Evolutionary conservation across 2,329 filamentous ascomycete species (phyloP), one percentile per base, ranked within the genome.

Genomic region (Plectosphaerella sp.): DNA sequence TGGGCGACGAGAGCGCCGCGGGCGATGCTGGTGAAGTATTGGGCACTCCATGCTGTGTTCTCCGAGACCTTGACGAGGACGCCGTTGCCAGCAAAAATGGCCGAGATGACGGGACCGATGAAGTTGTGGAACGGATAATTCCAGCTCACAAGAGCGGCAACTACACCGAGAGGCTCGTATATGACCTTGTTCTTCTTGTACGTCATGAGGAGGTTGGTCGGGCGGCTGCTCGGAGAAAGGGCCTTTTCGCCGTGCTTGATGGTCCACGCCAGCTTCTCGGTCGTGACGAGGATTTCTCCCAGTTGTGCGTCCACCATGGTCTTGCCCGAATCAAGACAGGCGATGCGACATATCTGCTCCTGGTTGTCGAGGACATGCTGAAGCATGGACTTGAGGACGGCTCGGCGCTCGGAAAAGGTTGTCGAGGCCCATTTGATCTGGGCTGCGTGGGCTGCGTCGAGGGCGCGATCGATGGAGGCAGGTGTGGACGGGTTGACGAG

Each of bases 121-220:
- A 97, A 78, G 71, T 99, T 99, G 74, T 99, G 94, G 70, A 97
- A 96, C 45, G 90, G 86, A 67, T 91, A 97, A 74, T 99, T 99
- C 94, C 94, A 99, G 65, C 89, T 94, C 43, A 99, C 91, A 49
- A 93, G 87, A 16, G 94, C 93, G 11, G 91, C 87, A 6, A 99
- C 89, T 36, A 99, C 91, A 15, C 94, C 94, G 18, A 97, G 75
- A 14, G 94, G 93, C 70, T 99, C 92, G 69, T 96, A 99, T 48
- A 82, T 75, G 25, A 99, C 91, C 56, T 86, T 87, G 65, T 97
- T 97, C 67, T 82, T 84, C 79, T 99, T 99, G 73, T 97, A 97
- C 72, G 86, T 83, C 91, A 99, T 95, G 57, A 99, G 80, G 45
- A 96, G 77, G 68, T 95, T 97, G 1, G 91, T 96, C 5, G 92